Conservation (phyloP, 495 filamentous ascomycete genomes). For the Aspergillus incahuasiensis region DNA sequence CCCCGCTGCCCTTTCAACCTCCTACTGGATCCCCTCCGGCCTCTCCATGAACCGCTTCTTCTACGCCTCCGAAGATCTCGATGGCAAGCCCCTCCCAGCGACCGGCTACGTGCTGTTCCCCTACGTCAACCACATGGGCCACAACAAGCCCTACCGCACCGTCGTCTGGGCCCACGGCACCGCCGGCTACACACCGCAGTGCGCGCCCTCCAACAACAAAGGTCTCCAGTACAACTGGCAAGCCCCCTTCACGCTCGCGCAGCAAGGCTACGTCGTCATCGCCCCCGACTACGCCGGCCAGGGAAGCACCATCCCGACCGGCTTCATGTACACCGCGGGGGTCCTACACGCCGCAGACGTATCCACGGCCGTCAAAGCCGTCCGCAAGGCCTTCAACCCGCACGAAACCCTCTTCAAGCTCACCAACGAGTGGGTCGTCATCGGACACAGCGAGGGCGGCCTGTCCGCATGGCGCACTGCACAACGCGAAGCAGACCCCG, state of each 20-base stretch:
- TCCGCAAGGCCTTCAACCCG: slow-evolving; percentile 11
- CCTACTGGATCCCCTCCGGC: not conserved
- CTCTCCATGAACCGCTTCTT: slow-evolving; percentile 2
- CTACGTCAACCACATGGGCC: not conserved
- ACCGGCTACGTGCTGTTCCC: slow-evolving; percentile 4
- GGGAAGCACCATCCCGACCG: slow-evolving; percentile 37
- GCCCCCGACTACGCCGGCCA: slow-evolving; percentile 54
- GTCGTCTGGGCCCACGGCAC: slow-evolving; percentile 54
- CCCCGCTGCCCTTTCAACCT: not conserved
- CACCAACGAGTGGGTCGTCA: slow-evolving; percentile 2
- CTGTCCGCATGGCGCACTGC: slow-evolving; percentile 4
- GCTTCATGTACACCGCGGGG: slow-evolving; percentile 27
- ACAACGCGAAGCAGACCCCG: not conserved
- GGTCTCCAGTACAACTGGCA: slow-evolving; percentile 42
- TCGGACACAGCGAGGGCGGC: slow-evolving; percentile 11
- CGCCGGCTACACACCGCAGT: slow-evolving; percentile 37
- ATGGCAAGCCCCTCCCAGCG: not conserved
- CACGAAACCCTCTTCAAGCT: not conserved
- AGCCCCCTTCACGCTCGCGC: slow-evolving; percentile 41
- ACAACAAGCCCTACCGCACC: not conserved
- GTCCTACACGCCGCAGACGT: slow-evolving; percentile 42
- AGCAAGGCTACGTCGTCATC: slow-evolving; percentile 51
- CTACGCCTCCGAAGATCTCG: slow-evolving; percentile 2
- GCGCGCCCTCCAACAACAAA: slow-evolving; percentile 43
- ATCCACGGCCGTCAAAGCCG: slow-evolving; percentile 25